Percentiles rank a stretch among this genome's conserved stretches.
Conservation (phyloP, 257 asterid species). For the Haberlea rhodopensis region DNA sequence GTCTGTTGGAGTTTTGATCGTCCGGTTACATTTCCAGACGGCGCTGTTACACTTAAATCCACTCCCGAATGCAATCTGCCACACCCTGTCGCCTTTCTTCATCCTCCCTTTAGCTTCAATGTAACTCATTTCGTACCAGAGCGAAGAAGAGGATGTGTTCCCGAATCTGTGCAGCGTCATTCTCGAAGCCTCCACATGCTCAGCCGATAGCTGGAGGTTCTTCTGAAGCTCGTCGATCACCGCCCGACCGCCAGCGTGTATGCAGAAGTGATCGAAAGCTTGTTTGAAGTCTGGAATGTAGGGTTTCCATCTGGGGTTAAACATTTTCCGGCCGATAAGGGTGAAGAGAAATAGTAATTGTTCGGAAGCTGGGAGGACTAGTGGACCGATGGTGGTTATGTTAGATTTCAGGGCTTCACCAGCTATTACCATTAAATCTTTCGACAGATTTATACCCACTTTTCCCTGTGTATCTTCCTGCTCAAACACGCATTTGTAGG, state of each 20-base stretch:
- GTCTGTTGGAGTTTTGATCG: constrained; percentile 48
- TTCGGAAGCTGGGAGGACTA: constrained; percentile 81
- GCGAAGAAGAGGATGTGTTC: constrained; percentile 75
- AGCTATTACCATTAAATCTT: constrained; percentile 83
- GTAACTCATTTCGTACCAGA: constrained; percentile 75
- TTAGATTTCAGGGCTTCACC: constrained; percentile 85
- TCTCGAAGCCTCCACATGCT: constrained; percentile 90
- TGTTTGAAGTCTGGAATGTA: constrained; percentile 82
- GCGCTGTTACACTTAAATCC: constrained; percentile 88
- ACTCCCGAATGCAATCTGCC: constrained; percentile 92
- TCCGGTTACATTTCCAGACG: constrained; percentile 74
- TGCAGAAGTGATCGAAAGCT: constrained; percentile 83
- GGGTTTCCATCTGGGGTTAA: constrained; percentile 82
- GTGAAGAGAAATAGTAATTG: constrained; percentile 75
- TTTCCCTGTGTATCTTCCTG: constrained; percentile 79
- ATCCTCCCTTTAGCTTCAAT: constrained; percentile 80
- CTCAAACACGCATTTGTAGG: constrained; percentile 66
- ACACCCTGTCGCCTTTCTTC: constrained; percentile 66
- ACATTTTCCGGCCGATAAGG: constrained; percentile 69
- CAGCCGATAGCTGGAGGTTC: constrained; percentile 72
- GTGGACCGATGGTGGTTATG: constrained; percentile 79
- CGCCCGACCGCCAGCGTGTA: constrained; percentile 87
- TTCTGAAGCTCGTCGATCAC: constrained; percentile 91
- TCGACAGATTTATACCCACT: constrained; percentile 72
- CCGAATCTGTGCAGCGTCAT: constrained; percentile 86